Evolutionary conservation across 805 yeast species (phyloP), one percentile per base, ranked within the genome.

Genomic region (Pichia phayaonensis): DNA sequence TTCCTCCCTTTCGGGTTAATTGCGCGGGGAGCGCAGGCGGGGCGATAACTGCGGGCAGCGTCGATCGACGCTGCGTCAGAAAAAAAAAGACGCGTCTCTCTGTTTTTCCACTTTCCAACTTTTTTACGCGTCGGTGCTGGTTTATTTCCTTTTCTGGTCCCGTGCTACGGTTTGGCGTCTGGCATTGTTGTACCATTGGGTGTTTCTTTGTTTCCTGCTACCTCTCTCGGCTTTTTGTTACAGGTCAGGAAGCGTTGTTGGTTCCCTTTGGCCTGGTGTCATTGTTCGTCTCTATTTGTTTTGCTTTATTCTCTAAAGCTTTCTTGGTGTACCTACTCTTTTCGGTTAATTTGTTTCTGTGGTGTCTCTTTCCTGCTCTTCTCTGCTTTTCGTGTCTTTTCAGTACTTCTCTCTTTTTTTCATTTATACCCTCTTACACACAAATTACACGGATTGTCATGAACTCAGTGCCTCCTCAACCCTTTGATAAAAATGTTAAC

Each of bases 401-500:
- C 11, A 31, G 22, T 23, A 4, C 24, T 22, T 29, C 38, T 22
- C 22, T 29, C 12, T 10, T 40, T 34, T 34, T 41, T 8, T 7
- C 22, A 11, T 16, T 22, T 21, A 26, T 21, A 16, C 11, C 22
- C 10, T 27, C 4, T 13, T 16, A 3, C 4, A 1, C 13, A 1
- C 6, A 16, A 3, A 11, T 8, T 10, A 16, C 26, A n/a, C 34
- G 10, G 1, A 24, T 42, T 21, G 3, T 26, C 29, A 36, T 27
- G 42, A 36, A 18, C 31, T 20, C 51, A 18, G 2, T 34, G 10
- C 24, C 39, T 27, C 43, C 47, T 2, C 47, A 45, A n/a, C 49
- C 58, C 56, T 46, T 59, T 49, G 54, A 61, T 20, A 64, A 61
- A 46, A 54, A 54, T 44, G 62, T 67, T 42, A 58, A 57, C 13